Conservation (phyloP, 192 early-diverging fungal species). For the Coemansia sp. region DNA sequence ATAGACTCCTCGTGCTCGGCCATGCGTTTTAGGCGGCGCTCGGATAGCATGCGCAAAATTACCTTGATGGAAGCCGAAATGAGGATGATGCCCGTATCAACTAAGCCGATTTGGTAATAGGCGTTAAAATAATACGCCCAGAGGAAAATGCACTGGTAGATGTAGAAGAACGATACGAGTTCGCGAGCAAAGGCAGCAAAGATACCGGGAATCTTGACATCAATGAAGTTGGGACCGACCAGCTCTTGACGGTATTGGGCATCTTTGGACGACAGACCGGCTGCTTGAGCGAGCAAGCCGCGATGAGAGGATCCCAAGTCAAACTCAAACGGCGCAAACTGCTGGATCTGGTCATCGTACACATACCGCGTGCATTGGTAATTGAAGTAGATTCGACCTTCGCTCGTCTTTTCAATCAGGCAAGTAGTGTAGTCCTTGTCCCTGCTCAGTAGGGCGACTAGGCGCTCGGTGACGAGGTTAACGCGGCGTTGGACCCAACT, state of each 20-base stretch:
- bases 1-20: conserved; percentile 53
- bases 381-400: conserved; percentile 65
- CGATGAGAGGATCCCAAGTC: conserved; percentile 61
- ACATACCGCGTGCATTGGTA: conserved; percentile 78
- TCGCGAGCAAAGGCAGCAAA: conserved; percentile 57
- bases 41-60: conserved; percentile 47
- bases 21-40: conserved; percentile 59
- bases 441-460: conserved; percentile 31
- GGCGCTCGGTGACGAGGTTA: conserved; percentile 37
- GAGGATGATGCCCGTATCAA: conserved; percentile 61
- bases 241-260: conserved; percentile 59
- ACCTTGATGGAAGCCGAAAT: conserved; percentile 59
- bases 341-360: conserved; percentile 51
- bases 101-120: conserved; percentile 60
- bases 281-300: conserved; percentile 32
- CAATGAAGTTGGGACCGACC: conserved; percentile 67
- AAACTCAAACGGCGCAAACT: conserved; percentile 64
- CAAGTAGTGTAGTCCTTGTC: conserved; percentile 40
- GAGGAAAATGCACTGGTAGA: conserved; percentile 63
- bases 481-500: conserved; percentile 20
- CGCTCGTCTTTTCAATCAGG: conserved; percentile 19
- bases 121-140: conserved; percentile 61
- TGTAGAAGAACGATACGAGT: conserved; percentile 57
- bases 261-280: conserved; percentile 58
- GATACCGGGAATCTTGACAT: conserved; percentile 56